Conservation (phyloP, 805 yeast genomes). For the Saccharomycopsis sp. region DNA sequence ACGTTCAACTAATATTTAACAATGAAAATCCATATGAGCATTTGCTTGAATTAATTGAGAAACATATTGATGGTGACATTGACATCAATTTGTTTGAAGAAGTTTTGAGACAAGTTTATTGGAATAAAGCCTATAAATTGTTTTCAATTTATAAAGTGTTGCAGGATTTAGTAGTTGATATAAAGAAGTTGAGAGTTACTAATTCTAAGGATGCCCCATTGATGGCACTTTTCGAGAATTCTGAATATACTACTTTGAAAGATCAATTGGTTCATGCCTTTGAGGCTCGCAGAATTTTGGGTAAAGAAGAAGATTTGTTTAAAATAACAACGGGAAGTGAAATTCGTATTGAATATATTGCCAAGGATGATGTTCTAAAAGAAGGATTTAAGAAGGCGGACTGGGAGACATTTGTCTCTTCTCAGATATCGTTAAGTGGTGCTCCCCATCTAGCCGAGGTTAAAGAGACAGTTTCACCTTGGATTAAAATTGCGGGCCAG, state of each 20-base stretch:
- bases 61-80: conserved; percentile 78
- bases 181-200: conserved; percentile 4
- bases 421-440: neutral
- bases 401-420: neutral
- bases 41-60: conserved; percentile 65
- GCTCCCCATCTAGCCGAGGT: no score
- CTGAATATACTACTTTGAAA: conserved; percentile 75
- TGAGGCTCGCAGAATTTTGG: conserved; percentile 77
- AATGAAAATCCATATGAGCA: conserved; percentile 68
- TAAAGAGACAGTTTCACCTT: no score
- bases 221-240: conserved; percentile 71
- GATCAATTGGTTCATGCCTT: conserved; percentile 86
- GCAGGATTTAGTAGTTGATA: conserved; percentile 49
- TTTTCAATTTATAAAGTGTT: conserved; percentile 91
- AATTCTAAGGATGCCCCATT: conserved; percentile 41
- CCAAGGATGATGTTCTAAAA: neutral
- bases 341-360: neutral
- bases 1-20: conserved; percentile 66
- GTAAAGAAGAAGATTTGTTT: conserved; percentile 84
- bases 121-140: conserved; percentile 86
- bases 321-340: conserved; percentile 43
- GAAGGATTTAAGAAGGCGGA: neutral
- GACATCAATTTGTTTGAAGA: conserved; percentile 97
- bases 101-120: conserved; percentile 86
- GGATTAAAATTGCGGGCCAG: no score